Evolutionary conservation across 169 alveolate genomes (phyloP).

Genomic region (Eimeria mitis): DNA sequence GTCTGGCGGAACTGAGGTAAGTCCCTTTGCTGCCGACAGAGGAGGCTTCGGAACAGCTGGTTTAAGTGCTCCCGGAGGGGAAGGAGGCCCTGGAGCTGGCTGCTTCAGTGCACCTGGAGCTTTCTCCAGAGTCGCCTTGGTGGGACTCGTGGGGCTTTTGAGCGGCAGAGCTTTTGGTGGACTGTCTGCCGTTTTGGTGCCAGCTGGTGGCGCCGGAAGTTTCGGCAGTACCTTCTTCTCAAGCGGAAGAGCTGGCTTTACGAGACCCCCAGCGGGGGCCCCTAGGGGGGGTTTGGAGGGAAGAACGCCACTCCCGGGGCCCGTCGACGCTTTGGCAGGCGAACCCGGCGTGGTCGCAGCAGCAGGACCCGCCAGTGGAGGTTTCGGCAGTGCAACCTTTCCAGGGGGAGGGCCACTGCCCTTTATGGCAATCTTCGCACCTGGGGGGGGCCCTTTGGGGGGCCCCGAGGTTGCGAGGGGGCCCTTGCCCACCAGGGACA

Average conservation of each 20-base stretch:
- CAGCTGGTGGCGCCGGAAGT: constrained; percentile 14
- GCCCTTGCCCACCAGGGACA: constrained; percentile 63
- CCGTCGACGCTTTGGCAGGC: constrained; percentile 15
- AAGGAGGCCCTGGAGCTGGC: neutral
- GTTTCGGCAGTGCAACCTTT: constrained; percentile 25
- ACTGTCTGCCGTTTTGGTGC: neutral
- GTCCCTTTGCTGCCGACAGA: constrained; percentile 17
- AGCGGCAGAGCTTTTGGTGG: neutral
- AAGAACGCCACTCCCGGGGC: neutral
- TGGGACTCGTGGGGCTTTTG: neutral
- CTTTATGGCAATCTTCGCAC: constrained; percentile 37
- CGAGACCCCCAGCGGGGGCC: neutral
- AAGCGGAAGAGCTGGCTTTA: neutral
- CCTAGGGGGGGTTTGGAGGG: constrained; percentile 6
- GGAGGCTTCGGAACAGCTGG: neutral
- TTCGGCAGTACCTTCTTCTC: constrained; percentile 21
- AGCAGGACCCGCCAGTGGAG: neutral
- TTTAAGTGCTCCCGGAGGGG: neutral
- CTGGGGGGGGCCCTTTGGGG: constrained; percentile 43
- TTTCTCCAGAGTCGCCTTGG: neutral
- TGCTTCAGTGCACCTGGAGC: constrained; percentile 6
- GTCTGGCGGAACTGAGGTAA: neutral
- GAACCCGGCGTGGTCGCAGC: constrained; percentile 3
- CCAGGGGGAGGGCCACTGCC: constrained; percentile 71
- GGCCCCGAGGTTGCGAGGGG: constrained; percentile 26